These are phyloP conservation scores for Dictyophora rubrovolvata DNA, from an alignment of 768 basidiomycete species.

Conservation along the genomic window DNA sequence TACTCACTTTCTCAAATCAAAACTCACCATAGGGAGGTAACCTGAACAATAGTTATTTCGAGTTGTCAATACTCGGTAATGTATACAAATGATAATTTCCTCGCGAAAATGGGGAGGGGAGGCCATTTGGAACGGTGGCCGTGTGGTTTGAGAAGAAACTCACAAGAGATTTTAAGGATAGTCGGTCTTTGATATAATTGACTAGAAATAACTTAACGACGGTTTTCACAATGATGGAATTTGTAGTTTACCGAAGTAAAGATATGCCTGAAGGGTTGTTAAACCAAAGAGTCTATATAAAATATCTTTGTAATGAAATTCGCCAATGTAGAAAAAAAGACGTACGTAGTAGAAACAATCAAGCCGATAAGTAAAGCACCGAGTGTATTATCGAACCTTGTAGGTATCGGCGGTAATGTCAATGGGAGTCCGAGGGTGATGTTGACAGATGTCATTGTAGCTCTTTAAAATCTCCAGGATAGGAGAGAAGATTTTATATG, in stretches of 20 bases:
- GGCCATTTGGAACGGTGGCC: no score
- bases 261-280: conserved; percentile 4
- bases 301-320: background rate
- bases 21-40: background rate
- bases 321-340: background rate
- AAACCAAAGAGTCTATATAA: conserved; percentile 1
- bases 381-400: conserved; percentile 36
- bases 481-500: no score
- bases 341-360: conserved; percentile 43
- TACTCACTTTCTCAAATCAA: no score
- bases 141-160: background rate
- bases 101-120: no score
- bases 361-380: conserved; percentile 48
- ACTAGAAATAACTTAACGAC: background rate
- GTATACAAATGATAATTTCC: no score
- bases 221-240: background rate
- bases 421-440: no score
- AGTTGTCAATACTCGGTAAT: background rate
- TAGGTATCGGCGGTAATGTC: background rate
- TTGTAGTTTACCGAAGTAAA: background rate
- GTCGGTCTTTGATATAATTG: conserved; percentile 5
- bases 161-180: conserved; percentile 3
- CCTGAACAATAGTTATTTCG: background rate
- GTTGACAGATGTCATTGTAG: no score
- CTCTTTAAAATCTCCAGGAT: no score